A percentile compares a stretch with the other conserved stretches of the same genome.
Conservation (phyloP, 495 filamentous ascomycete species). For the Penicillium subrubescens region DNA sequence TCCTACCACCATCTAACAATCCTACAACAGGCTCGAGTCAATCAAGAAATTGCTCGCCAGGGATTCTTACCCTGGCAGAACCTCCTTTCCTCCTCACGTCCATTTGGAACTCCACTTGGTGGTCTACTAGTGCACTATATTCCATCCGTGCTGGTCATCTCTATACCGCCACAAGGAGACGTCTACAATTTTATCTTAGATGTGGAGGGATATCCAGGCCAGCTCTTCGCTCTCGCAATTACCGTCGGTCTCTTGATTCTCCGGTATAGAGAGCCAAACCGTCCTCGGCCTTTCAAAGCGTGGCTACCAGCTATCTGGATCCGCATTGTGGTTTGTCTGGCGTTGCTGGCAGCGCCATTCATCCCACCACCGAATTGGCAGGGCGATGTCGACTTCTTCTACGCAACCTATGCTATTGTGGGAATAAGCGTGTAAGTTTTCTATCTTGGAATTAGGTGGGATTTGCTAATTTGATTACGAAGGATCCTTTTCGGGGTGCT, state of each 20-base stretch:
- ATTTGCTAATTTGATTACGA: constrained; percentile 8
- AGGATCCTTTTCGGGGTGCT: constrained; percentile 62
- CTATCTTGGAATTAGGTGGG: neutral
- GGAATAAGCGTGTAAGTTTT: constrained; percentile 66
- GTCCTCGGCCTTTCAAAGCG: constrained; percentile 68
- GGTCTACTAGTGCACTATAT: constrained; percentile 69
- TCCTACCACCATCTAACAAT: neutral
- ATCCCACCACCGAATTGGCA: constrained; percentile 51
- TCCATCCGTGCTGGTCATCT: constrained; percentile 66
- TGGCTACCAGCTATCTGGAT: constrained; percentile 55
- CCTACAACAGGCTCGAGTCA: constrained; percentile 59
- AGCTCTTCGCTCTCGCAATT: constrained; percentile 61
- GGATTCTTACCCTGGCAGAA: constrained; percentile 70
- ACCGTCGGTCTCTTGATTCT: constrained; percentile 64
- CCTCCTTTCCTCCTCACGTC: constrained; percentile 62
- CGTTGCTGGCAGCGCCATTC: constrained; percentile 39
- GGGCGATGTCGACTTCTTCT: constrained; percentile 61
- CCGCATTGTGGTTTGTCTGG: constrained; percentile 36
- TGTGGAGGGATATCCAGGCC: constrained; percentile 69
- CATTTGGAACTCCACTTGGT: constrained; percentile 68
- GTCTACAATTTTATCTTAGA: constrained; percentile 76
- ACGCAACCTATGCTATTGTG: constrained; percentile 74
- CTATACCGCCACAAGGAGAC: constrained; percentile 62
- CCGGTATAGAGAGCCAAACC: constrained; percentile 59
- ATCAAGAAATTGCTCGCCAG: constrained; percentile 68